These are phyloP conservation scores for Microdochium paspali DNA, from an alignment of 2,329 filamentous ascomycete species.

Conservation along the genomic window DNA sequence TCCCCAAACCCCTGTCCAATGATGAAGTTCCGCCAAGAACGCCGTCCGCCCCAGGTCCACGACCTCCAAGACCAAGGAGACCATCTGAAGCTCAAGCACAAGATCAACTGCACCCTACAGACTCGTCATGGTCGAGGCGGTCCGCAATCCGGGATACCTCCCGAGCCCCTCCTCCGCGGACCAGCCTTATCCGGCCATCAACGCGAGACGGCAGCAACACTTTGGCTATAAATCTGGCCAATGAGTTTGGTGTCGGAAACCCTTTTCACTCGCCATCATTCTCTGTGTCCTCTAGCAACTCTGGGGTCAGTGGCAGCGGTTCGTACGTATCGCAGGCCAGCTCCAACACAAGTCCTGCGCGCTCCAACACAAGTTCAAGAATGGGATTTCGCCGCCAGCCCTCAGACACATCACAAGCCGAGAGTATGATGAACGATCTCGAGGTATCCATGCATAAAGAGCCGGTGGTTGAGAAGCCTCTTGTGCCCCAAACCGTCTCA, in stretches of 20 bases:
- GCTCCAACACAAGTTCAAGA: conserved; percentile 16
- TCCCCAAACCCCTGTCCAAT: conserved; percentile 22
- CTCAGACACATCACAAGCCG: conserved; percentile 28
- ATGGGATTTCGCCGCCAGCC: conserved; percentile 25
- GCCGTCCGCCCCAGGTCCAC: conserved; percentile 36
- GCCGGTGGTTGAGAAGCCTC: conserved; percentile 19
- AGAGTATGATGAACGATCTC: conserved; percentile 43
- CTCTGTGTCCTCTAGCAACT: conserved; percentile 57
- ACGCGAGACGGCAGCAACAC: conserved; percentile 26
- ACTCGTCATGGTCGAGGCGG: background rate
- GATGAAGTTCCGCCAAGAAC: conserved; percentile 24
- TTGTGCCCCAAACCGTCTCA: conserved; percentile 5
- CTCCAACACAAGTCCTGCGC: conserved; percentile 49
- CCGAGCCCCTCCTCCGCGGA: conserved; percentile 42
- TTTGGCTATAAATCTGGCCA: conserved; percentile 43
- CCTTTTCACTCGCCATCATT: conserved; percentile 55
- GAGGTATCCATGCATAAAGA: conserved; percentile 38
- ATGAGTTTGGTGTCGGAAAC: conserved; percentile 52
- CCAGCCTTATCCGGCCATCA: conserved; percentile 32
- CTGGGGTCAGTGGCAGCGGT: conserved; percentile 49
- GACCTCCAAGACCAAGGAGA: conserved; percentile 25
- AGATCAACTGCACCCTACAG: conserved; percentile 6
- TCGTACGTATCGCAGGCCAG: conserved; percentile 39
- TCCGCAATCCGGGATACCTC: conserved; percentile 35
- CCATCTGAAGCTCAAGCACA: conserved; percentile 11